Conservation (phyloP, 805 yeast species). For the Yueomyces sp. region DNA sequence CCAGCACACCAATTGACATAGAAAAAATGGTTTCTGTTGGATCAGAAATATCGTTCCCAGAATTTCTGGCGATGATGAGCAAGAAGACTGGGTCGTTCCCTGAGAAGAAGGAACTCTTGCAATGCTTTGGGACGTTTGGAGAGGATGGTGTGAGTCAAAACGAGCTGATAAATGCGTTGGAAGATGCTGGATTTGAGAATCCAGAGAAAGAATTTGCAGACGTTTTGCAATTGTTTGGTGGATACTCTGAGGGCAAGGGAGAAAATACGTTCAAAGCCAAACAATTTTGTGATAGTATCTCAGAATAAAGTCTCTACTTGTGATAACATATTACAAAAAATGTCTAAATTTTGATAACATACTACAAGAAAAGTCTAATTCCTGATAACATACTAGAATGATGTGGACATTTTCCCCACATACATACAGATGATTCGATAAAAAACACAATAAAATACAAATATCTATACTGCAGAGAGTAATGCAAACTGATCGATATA, state of each 20-base stretch:
- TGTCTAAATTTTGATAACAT: no score
- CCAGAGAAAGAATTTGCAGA: slow-evolving; percentile 32
- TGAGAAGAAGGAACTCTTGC: slow-evolving; percentile 36
- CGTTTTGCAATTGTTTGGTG: slow-evolving; percentile 42
- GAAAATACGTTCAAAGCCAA: slow-evolving; percentile 45
- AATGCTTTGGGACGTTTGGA: slow-evolving; percentile 44
- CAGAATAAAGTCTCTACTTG: slow-evolving; percentile 5
- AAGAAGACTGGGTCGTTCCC: slow-evolving; percentile 38
- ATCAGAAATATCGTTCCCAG: slow-evolving; percentile 42
- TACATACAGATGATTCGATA: not conserved
- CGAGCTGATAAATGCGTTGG: slow-evolving; percentile 36
- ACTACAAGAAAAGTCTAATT: no score
- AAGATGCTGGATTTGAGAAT: slow-evolving; percentile 29
- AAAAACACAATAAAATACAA: not conserved
- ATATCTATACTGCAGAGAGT: not conserved
- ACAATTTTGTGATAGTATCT: slow-evolving; percentile 44
- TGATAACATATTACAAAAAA: no score
- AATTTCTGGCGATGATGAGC: slow-evolving; percentile 52
- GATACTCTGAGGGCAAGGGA: slow-evolving; percentile 41
- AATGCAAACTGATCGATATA: no score
- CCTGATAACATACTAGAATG: not conserved
- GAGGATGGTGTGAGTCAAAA: slow-evolving; percentile 29
- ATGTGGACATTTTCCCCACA: not conserved
- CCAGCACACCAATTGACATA: slow-evolving; percentile 29
- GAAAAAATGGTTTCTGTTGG: slow-evolving; percentile 33